Evolutionary conservation across 257 asterid genomes (phyloP).

Genomic region (Jacaranda mimosifolia): DNA sequence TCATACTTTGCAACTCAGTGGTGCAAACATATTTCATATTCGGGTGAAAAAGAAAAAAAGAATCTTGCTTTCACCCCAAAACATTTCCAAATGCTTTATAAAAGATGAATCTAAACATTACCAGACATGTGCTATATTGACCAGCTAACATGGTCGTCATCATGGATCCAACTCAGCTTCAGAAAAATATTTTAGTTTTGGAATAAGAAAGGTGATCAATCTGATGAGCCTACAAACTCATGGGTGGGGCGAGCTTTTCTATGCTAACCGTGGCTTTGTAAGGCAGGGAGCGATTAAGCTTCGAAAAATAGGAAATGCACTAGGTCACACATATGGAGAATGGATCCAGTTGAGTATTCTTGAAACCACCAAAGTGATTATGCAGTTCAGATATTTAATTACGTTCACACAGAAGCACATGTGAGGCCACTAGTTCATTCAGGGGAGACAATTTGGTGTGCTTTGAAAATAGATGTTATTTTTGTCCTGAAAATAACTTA

Average conservation of each 20-base stretch:
- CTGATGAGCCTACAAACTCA: background rate
- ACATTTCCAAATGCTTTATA: background rate
- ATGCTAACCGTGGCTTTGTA: background rate
- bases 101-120: background rate
- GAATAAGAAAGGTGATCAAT: conserved; percentile 7
- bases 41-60: background rate
- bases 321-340: background rate
- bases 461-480: background rate
- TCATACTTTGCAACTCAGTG: background rate
- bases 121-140: background rate
- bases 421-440: background rate
- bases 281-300: background rate
- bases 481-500: background rate
- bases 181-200: background rate
- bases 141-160: background rate
- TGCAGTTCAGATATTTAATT: background rate
- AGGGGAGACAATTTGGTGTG: too few relatives aligned
- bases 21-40: background rate
- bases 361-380: background rate
- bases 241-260: background rate
- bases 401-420: background rate
- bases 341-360: background rate
- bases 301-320: too few relatives aligned
- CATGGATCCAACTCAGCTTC: background rate
- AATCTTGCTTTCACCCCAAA: background rate